A percentile compares a stretch with the other conserved stretches of the same genome.
Conservation (phyloP, 1,139 yeast species). For the Suhomyces yuchorum region DNA sequence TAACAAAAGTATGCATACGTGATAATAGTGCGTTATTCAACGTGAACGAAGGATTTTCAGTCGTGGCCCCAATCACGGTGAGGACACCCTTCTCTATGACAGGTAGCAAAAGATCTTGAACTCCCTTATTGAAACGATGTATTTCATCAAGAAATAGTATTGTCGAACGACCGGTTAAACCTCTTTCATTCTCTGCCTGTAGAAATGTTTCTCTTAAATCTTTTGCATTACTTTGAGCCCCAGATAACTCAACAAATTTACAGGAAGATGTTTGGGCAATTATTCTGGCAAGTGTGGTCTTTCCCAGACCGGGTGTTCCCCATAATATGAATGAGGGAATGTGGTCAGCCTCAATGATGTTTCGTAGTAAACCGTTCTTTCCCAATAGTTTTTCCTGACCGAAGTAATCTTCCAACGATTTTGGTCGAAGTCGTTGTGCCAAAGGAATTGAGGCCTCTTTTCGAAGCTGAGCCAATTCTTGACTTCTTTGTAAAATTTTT, state of each 20-base stretch:
- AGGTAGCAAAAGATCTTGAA: slow-evolving; percentile 82
- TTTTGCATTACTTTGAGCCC: slow-evolving; percentile 72
- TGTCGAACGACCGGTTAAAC: slow-evolving; percentile 68
- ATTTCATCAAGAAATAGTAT: slow-evolving; percentile 90
- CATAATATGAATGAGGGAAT: slow-evolving; percentile 87
- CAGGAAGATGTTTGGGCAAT: slow-evolving; percentile 56
- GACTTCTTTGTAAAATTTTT: slow-evolving; percentile 9
- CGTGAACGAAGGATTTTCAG: slow-evolving; percentile 95
- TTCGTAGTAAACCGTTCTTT: slow-evolving; percentile 66
- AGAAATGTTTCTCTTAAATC: slow-evolving; percentile 74
- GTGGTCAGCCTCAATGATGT: slow-evolving; percentile 60
- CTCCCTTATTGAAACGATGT: slow-evolving; percentile 85
- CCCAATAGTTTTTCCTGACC: slow-evolving; percentile 89
- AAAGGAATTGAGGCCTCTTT: slow-evolving; percentile 64
- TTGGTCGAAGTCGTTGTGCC: slow-evolving; percentile 85
- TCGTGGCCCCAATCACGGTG: slow-evolving; percentile 88
- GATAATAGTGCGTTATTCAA: slow-evolving; percentile 85
- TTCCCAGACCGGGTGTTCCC: slow-evolving; percentile 98
- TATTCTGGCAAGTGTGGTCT: slow-evolving; percentile 73
- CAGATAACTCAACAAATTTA: slow-evolving; percentile 79
- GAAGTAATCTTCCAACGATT: slow-evolving; percentile 67
- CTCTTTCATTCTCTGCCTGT: slow-evolving; percentile 68
- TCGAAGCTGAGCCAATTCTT: slow-evolving; percentile 33
- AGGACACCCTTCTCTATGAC: slow-evolving; percentile 69
- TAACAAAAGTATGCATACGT: slow-evolving; percentile 81